Evolutionary conservation across 352 stramenopile genomes (phyloP).

Genomic region (Globisporangium cystogenes): DNA sequence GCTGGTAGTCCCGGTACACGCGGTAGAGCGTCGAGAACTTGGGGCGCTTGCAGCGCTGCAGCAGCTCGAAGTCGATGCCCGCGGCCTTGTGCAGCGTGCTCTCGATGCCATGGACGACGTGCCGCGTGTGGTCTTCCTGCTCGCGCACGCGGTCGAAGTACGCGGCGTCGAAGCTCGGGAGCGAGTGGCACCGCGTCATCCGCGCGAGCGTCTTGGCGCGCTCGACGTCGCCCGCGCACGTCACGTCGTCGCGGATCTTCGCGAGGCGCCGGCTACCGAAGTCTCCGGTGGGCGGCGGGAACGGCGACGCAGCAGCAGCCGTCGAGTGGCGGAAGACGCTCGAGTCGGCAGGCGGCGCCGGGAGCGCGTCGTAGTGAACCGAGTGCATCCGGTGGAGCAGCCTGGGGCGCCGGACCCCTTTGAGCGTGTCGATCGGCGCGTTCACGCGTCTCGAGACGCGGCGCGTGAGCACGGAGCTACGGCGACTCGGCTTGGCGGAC

Average conservation of each 20-base stretch:
- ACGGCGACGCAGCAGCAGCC: no score
- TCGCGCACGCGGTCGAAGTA: conserved; percentile 35
- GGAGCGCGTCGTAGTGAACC: conserved; percentile 5
- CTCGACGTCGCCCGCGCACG: not conserved
- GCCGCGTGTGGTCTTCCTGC: conserved; percentile 14
- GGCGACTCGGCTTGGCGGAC: not conserved
- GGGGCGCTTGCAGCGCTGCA: conserved; percentile 40
- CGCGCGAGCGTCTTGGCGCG: conserved; percentile 4
- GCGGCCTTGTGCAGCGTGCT: conserved; percentile 14
- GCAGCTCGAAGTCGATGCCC: conserved; percentile 52
- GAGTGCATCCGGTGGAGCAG: conserved; percentile 11
- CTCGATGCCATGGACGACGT: conserved; percentile 15
- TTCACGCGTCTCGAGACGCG: conserved; percentile 10
- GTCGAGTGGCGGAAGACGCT: not conserved
- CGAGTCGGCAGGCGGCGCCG: not conserved
- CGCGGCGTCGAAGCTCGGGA: conserved; percentile 31
- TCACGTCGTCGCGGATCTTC: no score
- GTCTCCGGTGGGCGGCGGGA: not conserved
- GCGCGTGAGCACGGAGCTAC: conserved; percentile 11
- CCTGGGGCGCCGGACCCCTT: not conserved
- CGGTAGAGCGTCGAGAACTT: conserved; percentile 38
- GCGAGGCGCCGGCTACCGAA: no score
- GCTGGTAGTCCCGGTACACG: conserved; percentile 33
- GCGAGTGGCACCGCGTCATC: conserved; percentile 38
- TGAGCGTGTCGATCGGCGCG: conserved; percentile 9